Base-by-base conservation (phyloP, 2,329 filamentous ascomycete species). In the Talaromyces sp. region DNA sequence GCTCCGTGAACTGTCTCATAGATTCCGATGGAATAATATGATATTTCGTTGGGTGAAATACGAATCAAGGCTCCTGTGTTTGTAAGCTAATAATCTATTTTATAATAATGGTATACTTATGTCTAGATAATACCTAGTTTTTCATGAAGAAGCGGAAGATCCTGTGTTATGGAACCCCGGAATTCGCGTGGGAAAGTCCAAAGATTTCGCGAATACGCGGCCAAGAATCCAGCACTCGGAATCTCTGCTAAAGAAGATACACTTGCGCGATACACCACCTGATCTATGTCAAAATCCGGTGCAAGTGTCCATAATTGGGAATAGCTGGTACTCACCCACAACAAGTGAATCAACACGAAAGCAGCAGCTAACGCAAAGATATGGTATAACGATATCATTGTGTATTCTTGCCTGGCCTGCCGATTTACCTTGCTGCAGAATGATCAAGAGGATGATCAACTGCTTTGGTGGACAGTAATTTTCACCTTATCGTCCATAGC, bases 81-180 rank as follows among this genome's bases (percentile, higher is more conserved):
- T 1, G 27, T 31, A 31, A 31, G 27, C 27, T 1, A 31, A 6
- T 31, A 6, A 7, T 31, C 27, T 31, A 6, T 7, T 31, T 31
- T 1, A 31, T 7, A 6, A 7, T 31, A 31, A 31, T 6, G 4
- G 7, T 7, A 31, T 31, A 31, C 7, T 31, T 31, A 31, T 31
- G 27, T 31, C 27, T 7, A 31, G 27, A 31, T 31, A 31, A 2
- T 19, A 62, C 60, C 60, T 14, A 43, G 19, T 3, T 35, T 56
- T 56, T 62, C 31, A 43, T 62, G 60, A 27, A 62, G 37, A 11
- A 13, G 22, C 13, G 60, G 60, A 19, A 62, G 49, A 9, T 54
- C 35, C 16, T 31, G 49, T 5, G 47, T 62, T 7, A 62, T 62
- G 7, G 14, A 19, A 13, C 60, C 60, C 10, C 22, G 10, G 4